phyloP scores from a whole-genome alignment of 2,329 filamentous ascomycete genomes.

The Zalaria obscura region DNA sequence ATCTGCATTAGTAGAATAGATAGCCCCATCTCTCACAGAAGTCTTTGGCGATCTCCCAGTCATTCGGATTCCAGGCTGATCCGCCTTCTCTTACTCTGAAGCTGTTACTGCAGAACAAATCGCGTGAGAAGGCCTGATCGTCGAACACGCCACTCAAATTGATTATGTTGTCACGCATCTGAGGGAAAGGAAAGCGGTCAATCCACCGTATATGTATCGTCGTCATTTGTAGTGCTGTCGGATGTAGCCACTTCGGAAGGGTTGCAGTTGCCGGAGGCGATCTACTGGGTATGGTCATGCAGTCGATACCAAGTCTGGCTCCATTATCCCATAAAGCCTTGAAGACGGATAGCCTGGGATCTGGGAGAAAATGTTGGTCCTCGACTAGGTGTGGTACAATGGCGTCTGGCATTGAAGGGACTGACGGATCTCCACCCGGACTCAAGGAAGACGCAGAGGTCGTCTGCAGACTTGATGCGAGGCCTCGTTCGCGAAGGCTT shows the following conservation, averaged over 20 bases:
- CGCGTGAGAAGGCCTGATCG: not conserved
- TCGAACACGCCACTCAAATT: not conserved
- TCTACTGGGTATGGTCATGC: not conserved
- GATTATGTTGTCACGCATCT: not conserved
- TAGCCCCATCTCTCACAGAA: not conserved
- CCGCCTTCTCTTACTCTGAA: not conserved
- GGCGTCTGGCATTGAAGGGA: no score
- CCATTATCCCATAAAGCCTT: not conserved
- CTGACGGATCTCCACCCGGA: no score
- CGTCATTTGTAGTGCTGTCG: not conserved
- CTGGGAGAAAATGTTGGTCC: not conserved
- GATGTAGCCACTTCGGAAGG: not conserved
- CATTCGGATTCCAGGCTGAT: not conserved
- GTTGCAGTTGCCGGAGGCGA: not conserved
- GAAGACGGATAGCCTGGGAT: not conserved
- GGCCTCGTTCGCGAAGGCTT: no score
- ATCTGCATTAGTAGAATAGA: not conserved
- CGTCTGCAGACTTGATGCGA: no score
- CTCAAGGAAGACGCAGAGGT: no score
- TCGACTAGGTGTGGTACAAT: not conserved
- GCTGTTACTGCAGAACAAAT: not conserved
- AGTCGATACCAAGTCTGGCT: not conserved
- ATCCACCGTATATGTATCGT: not conserved
- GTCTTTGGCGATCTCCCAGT: not conserved
- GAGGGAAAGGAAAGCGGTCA: not conserved